Conservation (phyloP, 768 basidiomycete species). For the Collybia mongolica region DNA sequence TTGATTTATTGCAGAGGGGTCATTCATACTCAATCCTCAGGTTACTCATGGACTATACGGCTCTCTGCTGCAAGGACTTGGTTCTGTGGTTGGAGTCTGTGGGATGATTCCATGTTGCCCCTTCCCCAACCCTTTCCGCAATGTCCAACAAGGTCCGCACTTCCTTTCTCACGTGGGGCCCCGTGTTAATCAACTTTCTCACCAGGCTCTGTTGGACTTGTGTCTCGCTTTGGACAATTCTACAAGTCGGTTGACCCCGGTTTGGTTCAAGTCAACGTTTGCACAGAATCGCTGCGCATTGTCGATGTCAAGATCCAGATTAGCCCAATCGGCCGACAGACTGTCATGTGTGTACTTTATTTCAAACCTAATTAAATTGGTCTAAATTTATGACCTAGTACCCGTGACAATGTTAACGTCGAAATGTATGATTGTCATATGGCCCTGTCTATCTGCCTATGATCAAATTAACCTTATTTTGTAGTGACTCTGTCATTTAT, state of each 20-base stretch:
- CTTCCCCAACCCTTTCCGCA: constrained; percentile 80
- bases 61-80: constrained; percentile 72
- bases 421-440: constrained; percentile 63
- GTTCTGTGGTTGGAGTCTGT: constrained; percentile 58
- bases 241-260: constrained; percentile 96
- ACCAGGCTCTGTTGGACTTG: constrained; percentile 83
- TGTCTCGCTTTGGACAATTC: constrained; percentile 93
- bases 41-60: constrained; percentile 89
- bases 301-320: constrained; percentile 98
- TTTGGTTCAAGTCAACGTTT: constrained; percentile 89
- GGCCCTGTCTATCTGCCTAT: constrained; percentile 5
- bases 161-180: constrained; percentile 1
- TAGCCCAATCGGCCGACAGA: constrained; percentile 80
- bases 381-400: constrained; percentile 33
- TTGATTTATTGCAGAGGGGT: not conserved
- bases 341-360: constrained; percentile 60
- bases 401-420: constrained; percentile 94
- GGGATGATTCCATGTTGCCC: constrained; percentile 87
- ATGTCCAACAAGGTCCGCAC: constrained; percentile 74
- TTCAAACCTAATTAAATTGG: constrained; percentile 1
- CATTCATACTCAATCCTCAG: constrained; percentile 17
- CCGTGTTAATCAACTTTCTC: constrained; percentile 18
- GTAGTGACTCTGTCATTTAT: constrained; percentile 89
- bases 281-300: constrained; percentile 81
- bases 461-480: not conserved